Evolutionary conservation across 108 stramenopile genomes (phyloP), one percentile per base, ranked within the genome.

Genomic region (Schizochytrium sp.): DNA sequence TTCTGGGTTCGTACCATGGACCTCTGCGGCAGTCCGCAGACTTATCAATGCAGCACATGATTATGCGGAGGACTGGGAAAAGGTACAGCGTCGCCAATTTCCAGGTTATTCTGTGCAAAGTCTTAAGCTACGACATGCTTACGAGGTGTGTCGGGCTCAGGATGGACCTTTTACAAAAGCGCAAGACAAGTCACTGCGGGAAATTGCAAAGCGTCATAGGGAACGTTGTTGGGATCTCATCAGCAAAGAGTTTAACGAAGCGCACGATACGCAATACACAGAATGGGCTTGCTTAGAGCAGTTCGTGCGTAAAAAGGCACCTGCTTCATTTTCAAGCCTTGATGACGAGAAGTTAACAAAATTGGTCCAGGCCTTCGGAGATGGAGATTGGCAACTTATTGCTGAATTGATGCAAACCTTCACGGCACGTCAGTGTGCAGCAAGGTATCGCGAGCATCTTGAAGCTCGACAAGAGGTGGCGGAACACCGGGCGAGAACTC

Each of bases 201-300:
- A 83, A 28, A 1, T 55, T 10, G 76, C 15, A 5, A 53, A n/a
- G 76, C 47, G 53, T 1, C 0, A 83, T 10, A 55, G 40, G 2
- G 19, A n/a, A 38, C 76, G 53, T 7, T 38, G 53, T n/a, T 83
- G 76, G 76, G 76, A 83, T 15, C 64, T 69, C 15, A 69, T 69
- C 44, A 44, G 64, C 64, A 7, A 69, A 69, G 76, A 83, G 76
- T 8, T 49, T 5, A 55, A 55, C 76, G 76, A 83, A 8, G 45
- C 76, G 28, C 47, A n/a, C 15, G 76, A 53, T 5, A 49, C 47
- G 76, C 28, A 42, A 47, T 49, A 47, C 38, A 83, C 53, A 28
- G 76, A 55, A 42, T 49, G 47, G 76, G 10, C 55, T 0, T 83
- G 53, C 50, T 38, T 55, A n/a, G 76, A 55, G 28, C 76, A 83